phyloP scores from a whole-genome alignment of 306 rosid species.

The Cicer chorassanicum region DNA sequence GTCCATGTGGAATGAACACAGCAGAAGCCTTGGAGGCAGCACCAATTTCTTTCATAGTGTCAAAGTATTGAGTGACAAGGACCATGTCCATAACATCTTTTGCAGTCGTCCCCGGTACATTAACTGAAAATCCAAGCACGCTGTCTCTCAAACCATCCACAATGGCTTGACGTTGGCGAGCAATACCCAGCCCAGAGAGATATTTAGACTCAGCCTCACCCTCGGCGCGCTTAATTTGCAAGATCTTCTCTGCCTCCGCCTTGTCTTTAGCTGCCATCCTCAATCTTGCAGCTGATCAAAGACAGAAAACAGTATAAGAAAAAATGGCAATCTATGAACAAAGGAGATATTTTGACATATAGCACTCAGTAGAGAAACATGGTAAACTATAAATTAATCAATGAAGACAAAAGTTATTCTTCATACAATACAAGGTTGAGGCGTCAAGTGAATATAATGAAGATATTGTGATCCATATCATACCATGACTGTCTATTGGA shows the following conservation, averaged over 20 bases:
- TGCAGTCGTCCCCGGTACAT: conserved; percentile 89
- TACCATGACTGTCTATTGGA: conserved; percentile 12
- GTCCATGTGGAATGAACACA: conserved; percentile 98
- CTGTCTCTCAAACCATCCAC: conserved; percentile 95
- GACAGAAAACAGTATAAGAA: conserved; percentile 22
- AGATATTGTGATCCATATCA: conserved; percentile 24
- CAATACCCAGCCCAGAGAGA: conserved; percentile 86
- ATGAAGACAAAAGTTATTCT: conserved; percentile 2
- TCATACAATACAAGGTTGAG: conserved; percentile 20
- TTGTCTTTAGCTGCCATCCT: conserved; percentile 90
- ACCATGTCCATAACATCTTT: conserved; percentile 99
- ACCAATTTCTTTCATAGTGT: conserved; percentile 96
- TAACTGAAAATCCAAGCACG: conserved; percentile 82
- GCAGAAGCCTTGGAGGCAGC: conserved; percentile 89
- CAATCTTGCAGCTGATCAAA: conserved; percentile 78
- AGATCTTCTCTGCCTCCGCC: conserved; percentile 95
- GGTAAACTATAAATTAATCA: conserved; percentile 8
- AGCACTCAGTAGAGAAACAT: conserved; percentile 23
- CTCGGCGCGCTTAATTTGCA: conserved; percentile 90
- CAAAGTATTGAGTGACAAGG: conserved; percentile 92
- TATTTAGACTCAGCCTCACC: conserved; percentile 97
- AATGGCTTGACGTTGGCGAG: conserved; percentile 95
- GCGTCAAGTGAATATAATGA: neutral
- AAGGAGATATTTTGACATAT: neutral
- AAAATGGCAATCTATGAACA: conserved; percentile 3